phyloP scores from a whole-genome alignment of 1,139 yeast genomes.

The Hansenula anomala region DNA sequence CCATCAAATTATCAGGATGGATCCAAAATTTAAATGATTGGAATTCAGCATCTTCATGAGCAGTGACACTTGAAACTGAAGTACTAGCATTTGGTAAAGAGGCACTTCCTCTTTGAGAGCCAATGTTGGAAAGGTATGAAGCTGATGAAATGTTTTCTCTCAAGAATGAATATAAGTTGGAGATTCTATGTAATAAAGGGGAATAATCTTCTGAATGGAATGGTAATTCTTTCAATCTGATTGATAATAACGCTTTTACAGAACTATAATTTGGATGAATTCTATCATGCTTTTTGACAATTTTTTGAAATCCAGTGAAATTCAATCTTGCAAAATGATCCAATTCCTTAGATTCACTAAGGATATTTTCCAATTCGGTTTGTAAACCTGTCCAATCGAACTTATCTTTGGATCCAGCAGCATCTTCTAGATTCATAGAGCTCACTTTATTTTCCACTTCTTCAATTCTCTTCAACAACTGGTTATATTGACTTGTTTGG shows the following conservation, averaged over 20 bases:
- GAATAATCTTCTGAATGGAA: slow-evolving; percentile 94
- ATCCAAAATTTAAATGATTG: slow-evolving; percentile 92
- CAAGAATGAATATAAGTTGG: slow-evolving; percentile 74
- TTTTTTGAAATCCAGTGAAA: slow-evolving; percentile 90
- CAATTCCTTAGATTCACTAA: slow-evolving; percentile 75
- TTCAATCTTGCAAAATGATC: slow-evolving; percentile 88
- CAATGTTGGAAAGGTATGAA: slow-evolving; percentile 19
- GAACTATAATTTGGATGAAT: slow-evolving; percentile 73
- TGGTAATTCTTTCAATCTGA: slow-evolving; percentile 81
- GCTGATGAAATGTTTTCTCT: slow-evolving; percentile 52
- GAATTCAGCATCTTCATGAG: slow-evolving; percentile 44
- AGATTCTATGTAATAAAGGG: slow-evolving; percentile 80
- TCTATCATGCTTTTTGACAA: slow-evolving; percentile 94
- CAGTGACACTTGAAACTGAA: slow-evolving; percentile 20
- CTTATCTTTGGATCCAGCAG: slow-evolving; percentile 21
- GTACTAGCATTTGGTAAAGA: slow-evolving; percentile 21
- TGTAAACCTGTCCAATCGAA: slow-evolving; percentile 58
- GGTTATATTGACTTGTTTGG: slow-evolving; percentile 68
- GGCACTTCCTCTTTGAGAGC: slow-evolving; percentile 18
- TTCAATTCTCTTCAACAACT: slow-evolving; percentile 59
- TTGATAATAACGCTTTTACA: slow-evolving; percentile 84
- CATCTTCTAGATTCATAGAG: slow-evolving; percentile 18
- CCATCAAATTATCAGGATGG: slow-evolving; percentile 95
- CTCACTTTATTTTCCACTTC: slow-evolving; percentile 49
- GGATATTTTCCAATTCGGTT: slow-evolving; percentile 62